A percentile compares a stretch with the other conserved stretches of the same genome.
Evolutionary conservation across 2,329 filamentous ascomycete species (phyloP).

Genomic region (Penicillium sp.): DNA sequence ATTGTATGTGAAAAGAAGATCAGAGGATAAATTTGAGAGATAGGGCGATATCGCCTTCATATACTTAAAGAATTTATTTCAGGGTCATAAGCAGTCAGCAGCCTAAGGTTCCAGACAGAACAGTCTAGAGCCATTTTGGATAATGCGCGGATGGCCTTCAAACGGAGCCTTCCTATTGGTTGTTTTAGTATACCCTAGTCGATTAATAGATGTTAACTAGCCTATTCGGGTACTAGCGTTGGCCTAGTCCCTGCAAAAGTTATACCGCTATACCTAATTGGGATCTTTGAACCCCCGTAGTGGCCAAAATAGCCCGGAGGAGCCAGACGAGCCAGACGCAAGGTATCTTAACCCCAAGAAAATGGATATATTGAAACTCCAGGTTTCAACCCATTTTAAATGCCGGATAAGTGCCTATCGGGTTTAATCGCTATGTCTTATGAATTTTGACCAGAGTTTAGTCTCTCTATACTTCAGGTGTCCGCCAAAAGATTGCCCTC

Average conservation of each 20-base stretch:
- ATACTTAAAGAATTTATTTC: neutral
- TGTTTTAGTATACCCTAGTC: neutral
- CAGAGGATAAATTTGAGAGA: neutral
- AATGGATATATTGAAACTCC: neutral
- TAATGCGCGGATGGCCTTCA: neutral
- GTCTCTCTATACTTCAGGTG: too few relatives aligned
- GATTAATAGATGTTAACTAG: neutral
- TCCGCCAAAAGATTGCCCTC: neutral
- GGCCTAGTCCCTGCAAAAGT: neutral
- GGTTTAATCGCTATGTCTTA: too few relatives aligned
- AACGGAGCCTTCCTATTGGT: neutral
- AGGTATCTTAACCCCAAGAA: too few relatives aligned
- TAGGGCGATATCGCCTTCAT: neutral
- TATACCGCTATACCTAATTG: neutral
- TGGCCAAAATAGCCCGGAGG: neutral
- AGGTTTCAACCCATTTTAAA: neutral
- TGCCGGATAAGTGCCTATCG: neutral
- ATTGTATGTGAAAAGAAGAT: neutral
- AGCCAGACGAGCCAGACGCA: neutral
- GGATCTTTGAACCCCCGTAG: neutral
- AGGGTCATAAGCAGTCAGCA: neutral
- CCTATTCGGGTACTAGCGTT: neutral
- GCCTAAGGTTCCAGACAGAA: neutral
- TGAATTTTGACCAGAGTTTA: too few relatives aligned
- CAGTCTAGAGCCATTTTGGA: slow-evolving; percentile 1